Percentiles rank a stretch among this genome's conserved stretches.
Conservation (phyloP, 164 flowering plant genomes). For the Platanus orientalis region DNA sequence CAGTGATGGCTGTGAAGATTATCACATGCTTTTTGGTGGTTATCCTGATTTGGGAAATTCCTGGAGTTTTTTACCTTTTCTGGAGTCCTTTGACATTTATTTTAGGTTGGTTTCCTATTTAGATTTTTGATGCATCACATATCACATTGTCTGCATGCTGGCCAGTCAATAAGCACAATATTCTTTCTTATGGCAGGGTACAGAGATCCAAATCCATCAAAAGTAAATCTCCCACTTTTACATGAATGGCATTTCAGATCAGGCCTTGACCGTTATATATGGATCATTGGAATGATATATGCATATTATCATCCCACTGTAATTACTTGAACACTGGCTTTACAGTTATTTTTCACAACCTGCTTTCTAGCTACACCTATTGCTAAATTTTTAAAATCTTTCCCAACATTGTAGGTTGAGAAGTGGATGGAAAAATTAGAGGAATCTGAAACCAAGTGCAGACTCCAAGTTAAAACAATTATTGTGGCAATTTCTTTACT, state of each 20-base stretch:
- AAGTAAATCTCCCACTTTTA: slow-evolving; percentile 67
- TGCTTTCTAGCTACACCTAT: neutral
- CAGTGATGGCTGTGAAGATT: slow-evolving; percentile 84
- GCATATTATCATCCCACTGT: slow-evolving; percentile 95
- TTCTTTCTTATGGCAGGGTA: slow-evolving; percentile 29
- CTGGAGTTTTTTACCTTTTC: slow-evolving; percentile 78
- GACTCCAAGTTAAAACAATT: slow-evolving; percentile 56
- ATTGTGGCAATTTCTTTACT: slow-evolving; percentile 52
- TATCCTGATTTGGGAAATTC: slow-evolving; percentile 89
- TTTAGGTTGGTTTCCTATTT: slow-evolving; percentile 51
- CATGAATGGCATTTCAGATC: slow-evolving; percentile 99
- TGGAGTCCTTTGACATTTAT: slow-evolving; percentile 82
- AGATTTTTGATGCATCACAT: neutral
- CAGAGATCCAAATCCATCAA: slow-evolving; percentile 78
- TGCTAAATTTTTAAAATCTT: slow-evolving; percentile 6
- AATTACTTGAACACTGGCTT: slow-evolving; percentile 21
- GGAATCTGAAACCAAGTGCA: slow-evolving; percentile 72
- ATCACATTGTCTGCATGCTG: slow-evolving; percentile 3
- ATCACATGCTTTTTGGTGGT: slow-evolving; percentile 76
- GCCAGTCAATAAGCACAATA: slow-evolving; percentile 1
- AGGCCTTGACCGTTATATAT: slow-evolving; percentile 96
- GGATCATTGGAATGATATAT: slow-evolving; percentile 98
- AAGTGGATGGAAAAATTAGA: slow-evolving; percentile 96
- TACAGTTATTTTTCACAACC: neutral
- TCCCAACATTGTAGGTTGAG: slow-evolving; percentile 54